A percentile compares a stretch with the other conserved stretches of the same genome.
phyloP scores from a whole-genome alignment of 2,329 filamentous ascomycete genomes.

The Esteya vermicola region DNA sequence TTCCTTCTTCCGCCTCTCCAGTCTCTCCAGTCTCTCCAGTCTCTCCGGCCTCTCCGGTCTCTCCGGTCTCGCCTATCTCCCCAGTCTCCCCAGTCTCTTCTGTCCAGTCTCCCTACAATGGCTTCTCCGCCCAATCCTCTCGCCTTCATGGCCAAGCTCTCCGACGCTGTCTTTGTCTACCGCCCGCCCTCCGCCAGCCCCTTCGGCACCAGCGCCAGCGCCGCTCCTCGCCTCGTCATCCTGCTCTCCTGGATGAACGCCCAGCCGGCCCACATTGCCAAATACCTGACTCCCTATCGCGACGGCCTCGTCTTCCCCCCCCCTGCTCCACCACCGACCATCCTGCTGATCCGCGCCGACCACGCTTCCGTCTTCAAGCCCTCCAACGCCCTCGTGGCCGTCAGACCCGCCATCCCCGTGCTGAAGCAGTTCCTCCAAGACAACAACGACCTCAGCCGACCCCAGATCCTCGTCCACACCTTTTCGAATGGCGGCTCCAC shows the following conservation, averaged over 20 bases:
- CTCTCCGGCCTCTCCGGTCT: too few species aligned
- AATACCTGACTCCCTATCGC: slow-evolving; percentile 33
- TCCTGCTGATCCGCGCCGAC: slow-evolving; percentile 31
- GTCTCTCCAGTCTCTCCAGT: too few species aligned
- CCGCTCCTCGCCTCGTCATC: slow-evolving; percentile 30
- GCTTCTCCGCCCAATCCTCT: slow-evolving; percentile 12
- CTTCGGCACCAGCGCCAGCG: background rate
- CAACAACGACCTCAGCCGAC: slow-evolving; percentile 7
- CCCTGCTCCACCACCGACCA: slow-evolving; percentile 23
- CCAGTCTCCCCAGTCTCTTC: too few species aligned
- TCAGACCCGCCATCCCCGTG: slow-evolving; percentile 24
- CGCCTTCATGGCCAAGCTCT: slow-evolving; percentile 23
- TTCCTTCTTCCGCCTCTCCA: too few species aligned
- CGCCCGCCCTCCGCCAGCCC: slow-evolving; percentile 14
- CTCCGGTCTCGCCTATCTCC: too few species aligned
- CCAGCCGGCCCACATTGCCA: slow-evolving; percentile 32
- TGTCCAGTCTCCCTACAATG: background rate
- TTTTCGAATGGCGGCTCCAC: slow-evolving; percentile 39
- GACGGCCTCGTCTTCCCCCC: slow-evolving; percentile 6
- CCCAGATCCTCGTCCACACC: slow-evolving; percentile 29
- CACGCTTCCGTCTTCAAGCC: slow-evolving; percentile 21
- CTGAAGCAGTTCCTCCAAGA: slow-evolving; percentile 17
- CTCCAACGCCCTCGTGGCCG: slow-evolving; percentile 17
- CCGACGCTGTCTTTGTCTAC: slow-evolving; percentile 22
- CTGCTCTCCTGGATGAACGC: slow-evolving; percentile 37